Base-by-base conservation (phyloP, 2,329 filamentous ascomycete species). In the Didymella pinodella region DNA sequence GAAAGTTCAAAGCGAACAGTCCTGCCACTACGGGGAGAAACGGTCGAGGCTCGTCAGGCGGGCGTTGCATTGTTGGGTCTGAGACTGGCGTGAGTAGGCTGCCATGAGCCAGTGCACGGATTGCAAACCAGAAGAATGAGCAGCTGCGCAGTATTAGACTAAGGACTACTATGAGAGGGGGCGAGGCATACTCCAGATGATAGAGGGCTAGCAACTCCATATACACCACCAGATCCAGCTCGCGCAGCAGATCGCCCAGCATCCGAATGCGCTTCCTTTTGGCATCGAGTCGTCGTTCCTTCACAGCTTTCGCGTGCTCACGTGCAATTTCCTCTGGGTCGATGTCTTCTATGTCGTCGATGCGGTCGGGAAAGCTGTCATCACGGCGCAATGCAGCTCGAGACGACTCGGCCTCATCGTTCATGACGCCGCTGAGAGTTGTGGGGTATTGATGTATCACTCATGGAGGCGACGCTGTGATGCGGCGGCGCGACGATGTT, bases 181-280 rank as follows among this genome's bases (percentile, higher is more conserved):
- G 56, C 32, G 12, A 20, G 32, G 69, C 83, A 68, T 80, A 88
- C 85, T 89, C 86, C 75, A 88, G 81, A 72, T 88, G 86, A 74
- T 89, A 89, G 58, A 88, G 74, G 7, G 82, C 80, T 36, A 86
- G 85, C 59, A 89, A 77, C 77, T 89, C 79, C 71, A 86, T 83
- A 75, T 87, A 88, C 55, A 87, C 81, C 47, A 87, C 69, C 65
- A 85, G 81, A 67, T 89, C 86, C 43, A 88, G 74, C 66, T 83
- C 82, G 55, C 82, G 80, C 60, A 88, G 78, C 48, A 88, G 71
- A 53, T 85, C 81, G 65, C 86, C 83, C 40, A 88, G 80, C 61
- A 75, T 73, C 18, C 64, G 66, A 16, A 77, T 68, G 44, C 75
- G 62, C 67, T 77, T 76, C 46, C 71, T 65, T 59, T 75, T 77